phyloP scores from a whole-genome alignment of 1,139 yeast species.

The Eremothecium cymbalariae region DNA sequence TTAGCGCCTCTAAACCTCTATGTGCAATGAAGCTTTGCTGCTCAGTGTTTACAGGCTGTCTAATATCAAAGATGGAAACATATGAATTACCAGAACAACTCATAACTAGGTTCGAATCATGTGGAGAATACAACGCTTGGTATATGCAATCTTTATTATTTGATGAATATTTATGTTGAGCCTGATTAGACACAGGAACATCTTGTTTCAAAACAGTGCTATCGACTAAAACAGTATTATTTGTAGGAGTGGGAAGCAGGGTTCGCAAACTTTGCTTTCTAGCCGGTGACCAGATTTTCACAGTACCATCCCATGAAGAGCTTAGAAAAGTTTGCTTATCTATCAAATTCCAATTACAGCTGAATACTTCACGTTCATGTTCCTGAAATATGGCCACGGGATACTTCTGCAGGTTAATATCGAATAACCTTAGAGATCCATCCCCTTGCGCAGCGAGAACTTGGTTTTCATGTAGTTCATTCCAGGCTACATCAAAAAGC shows the following conservation, averaged over 20 bases:
- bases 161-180: constrained; percentile 15
- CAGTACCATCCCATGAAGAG: constrained; percentile 87
- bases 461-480: constrained; percentile 84
- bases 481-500: constrained; percentile 81
- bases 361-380: constrained; percentile 79
- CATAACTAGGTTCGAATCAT: constrained; percentile 60
- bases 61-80: constrained; percentile 76
- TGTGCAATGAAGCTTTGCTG: constrained; percentile 61
- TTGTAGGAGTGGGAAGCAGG: constrained; percentile 36
- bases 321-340: constrained; percentile 67
- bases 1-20: constrained; percentile 69
- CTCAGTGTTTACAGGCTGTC: constrained; percentile 52
- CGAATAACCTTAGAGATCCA: constrained; percentile 78
- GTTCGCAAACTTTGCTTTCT: constrained; percentile 55
- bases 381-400: constrained; percentile 76
- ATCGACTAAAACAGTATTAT: constrained; percentile 11
- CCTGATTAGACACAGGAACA: constrained; percentile 18
- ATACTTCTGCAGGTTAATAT: constrained; percentile 53
- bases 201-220: constrained; percentile 13
- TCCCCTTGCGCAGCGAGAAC: constrained; percentile 80
- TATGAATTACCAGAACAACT: constrained; percentile 78
- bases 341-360: constrained; percentile 78
- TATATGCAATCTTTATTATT: constrained; percentile 52
- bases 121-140: constrained; percentile 80
- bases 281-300: constrained; percentile 65